Base-by-base conservation (phyloP, 768 basidiomycete species). In the Auricularia auricula-judae region DNA sequence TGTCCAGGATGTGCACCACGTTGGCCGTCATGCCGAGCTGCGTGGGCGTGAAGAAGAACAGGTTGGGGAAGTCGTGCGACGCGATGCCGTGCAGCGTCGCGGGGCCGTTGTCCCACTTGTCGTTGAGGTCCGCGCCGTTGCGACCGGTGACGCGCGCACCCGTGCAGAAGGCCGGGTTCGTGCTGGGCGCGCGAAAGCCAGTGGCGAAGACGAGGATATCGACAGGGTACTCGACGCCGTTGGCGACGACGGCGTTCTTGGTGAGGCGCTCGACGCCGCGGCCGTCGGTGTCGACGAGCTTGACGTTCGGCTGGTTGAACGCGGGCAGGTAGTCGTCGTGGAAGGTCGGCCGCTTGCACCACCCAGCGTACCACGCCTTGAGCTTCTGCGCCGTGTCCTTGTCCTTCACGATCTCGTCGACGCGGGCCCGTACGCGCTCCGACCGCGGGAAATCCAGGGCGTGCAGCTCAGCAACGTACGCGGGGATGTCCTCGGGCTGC, bases 331-430 rank as follows among this genome's bases (percentile, higher is more conserved):
- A 65, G 44, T 61, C 61, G 18, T 65, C 62, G 18, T 65, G 62
- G 33, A 64, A 43, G 4, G 63, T 23, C 33, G 39, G 61, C 29
- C 65, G 65, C 47, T 65, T 65, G 65, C 33, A 36, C 33, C 65
- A 62, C 12, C 18, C 44, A 10, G 65, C 23, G 23, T 65, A 51
- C 47, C 47, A 51, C 16, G 47, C 18, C 47, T 51, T 51, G 47
- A 51, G 47, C 47, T 51, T 51, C 47, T 51, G 11, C 21, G 47
- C 47, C 5, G 47, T 51, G 11, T 10, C 47, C 47, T 51, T 51
- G 47, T 51, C 47, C 47, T 51, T 51, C 18, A 51, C 47, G 16
- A 51, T 51, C 14, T 16, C 47, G 10, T 51, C 47, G 5, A 18
- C 47, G 47, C 47, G 47, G 11, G 47, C 47, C 11, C 47, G 47